Percentiles rank a stretch among this genome's conserved stretches.
These are phyloP conservation scores for Coffea canephora DNA, from an alignment of 257 asterid species.

Conservation along the genomic window DNA sequence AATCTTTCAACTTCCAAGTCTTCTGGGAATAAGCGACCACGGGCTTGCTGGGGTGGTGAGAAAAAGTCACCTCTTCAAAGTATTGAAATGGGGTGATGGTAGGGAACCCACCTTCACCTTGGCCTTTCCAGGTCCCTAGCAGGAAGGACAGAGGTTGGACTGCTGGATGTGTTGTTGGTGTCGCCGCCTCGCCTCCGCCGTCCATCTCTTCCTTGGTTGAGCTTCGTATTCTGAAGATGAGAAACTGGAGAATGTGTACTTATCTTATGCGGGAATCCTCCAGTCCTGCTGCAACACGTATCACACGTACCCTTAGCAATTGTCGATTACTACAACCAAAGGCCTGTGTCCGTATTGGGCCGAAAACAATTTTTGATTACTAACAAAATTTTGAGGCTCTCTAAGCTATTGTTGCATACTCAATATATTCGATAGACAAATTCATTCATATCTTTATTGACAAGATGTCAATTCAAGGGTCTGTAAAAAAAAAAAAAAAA, in stretches of 20 bases:
- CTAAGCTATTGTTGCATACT: too few relatives aligned
- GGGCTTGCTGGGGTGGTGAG: constrained; percentile 65
- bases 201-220: not conserved
- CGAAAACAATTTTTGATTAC: too few relatives aligned
- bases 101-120: constrained; percentile 57
- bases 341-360: too few relatives aligned
- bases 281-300: not conserved
- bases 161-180: constrained; percentile 48
- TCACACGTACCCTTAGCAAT: not conserved
- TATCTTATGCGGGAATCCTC: too few relatives aligned
- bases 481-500: too few relatives aligned
- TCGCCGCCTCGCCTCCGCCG: constrained; percentile 10
- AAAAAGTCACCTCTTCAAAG: constrained; percentile 53
- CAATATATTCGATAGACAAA: too few relatives aligned
- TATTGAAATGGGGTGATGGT: constrained; percentile 61
- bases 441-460: too few relatives aligned
- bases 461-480: too few relatives aligned
- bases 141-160: constrained; percentile 50
- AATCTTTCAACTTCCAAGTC: constrained; percentile 55
- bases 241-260: too few relatives aligned
- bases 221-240: not conserved
- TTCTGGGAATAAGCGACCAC: constrained; percentile 62
- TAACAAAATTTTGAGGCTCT: too few relatives aligned
- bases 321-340: too few relatives aligned
- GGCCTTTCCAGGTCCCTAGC: constrained; percentile 69